Percentiles rank a stretch among this genome's conserved stretches.
Conservation (phyloP, 441 rosid genomes). For the Caryocar brasiliense region DNA sequence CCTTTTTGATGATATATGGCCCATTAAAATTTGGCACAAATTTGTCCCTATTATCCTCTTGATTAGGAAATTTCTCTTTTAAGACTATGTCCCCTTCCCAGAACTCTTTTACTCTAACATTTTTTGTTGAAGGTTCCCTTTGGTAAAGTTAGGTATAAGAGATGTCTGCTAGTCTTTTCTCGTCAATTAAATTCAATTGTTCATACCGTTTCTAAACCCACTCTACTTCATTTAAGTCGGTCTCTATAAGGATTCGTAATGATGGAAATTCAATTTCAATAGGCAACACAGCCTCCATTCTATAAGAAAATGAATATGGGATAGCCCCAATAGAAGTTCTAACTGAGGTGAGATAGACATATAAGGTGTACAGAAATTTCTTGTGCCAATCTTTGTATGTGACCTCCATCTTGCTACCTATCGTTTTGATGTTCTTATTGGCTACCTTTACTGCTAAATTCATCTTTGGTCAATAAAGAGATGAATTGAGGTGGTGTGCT, state of each 20-base stretch:
- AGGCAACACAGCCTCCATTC: not conserved
- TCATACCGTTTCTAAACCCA: not conserved
- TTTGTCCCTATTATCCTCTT: not conserved
- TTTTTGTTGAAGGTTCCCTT: not conserved
- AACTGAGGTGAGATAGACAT: not conserved
- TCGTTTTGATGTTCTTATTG: slow-evolving; percentile 11
- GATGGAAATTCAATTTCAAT: slow-evolving; percentile 7
- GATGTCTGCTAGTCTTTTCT: not conserved
- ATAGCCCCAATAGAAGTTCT: slow-evolving; percentile 8
- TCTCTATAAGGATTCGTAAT: not conserved
- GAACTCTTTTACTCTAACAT: not conserved
- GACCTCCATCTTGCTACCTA: not conserved
- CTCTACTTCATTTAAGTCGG: not conserved
- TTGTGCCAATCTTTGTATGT: slow-evolving; percentile 4
- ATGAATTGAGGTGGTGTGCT: not conserved
- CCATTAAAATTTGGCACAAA: not conserved
- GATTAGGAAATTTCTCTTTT: not conserved
- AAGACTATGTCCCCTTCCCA: not conserved
- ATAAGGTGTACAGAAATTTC: not conserved
- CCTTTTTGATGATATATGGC: not conserved
- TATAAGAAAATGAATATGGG: slow-evolving; percentile 1
- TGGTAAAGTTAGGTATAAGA: not conserved
- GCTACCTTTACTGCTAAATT: not conserved
- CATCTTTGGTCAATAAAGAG: not conserved
- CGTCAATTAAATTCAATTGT: not conserved